Percentiles rank a stretch among this genome's conserved stretches.
phyloP scores from a whole-genome alignment of 2,329 filamentous ascomycete species.

The Talaromyces sp. region DNA sequence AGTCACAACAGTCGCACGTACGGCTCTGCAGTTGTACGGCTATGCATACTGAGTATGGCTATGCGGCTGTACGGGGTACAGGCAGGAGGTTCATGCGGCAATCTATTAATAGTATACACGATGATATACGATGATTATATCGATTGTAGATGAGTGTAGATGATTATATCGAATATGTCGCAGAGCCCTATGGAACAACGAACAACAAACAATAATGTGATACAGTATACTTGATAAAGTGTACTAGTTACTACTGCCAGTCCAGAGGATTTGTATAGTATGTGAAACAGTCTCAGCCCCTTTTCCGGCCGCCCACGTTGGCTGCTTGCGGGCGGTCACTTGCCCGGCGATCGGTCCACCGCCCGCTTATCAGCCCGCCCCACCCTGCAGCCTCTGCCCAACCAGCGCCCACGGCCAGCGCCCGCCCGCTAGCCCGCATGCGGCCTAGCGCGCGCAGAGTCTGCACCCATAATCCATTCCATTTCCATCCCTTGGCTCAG shows the following conservation, averaged over 20 bases:
- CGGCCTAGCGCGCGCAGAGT: neutral
- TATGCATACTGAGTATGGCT: too few relatives aligned
- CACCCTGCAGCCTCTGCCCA: neutral
- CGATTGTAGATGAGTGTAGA: too few relatives aligned
- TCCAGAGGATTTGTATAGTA: too few relatives aligned
- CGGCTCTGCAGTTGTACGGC: too few relatives aligned
- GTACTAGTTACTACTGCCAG: too few relatives aligned
- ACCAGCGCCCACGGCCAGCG: conserved; percentile 3
- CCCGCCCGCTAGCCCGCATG: neutral
- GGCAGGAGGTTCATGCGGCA: too few relatives aligned
- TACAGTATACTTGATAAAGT: too few relatives aligned
- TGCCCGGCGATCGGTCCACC: neutral
- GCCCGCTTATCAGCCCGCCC: neutral
- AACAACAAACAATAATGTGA: neutral
- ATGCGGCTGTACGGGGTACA: too few relatives aligned
- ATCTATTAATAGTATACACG: too few relatives aligned
- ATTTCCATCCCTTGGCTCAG: conserved; percentile 8
- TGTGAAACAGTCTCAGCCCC: neutral
- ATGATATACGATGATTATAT: too few relatives aligned
- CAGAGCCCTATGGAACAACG: neutral
- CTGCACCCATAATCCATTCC: conserved; percentile 8
- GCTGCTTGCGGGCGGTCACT: conserved; percentile 6
- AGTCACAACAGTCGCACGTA: too few relatives aligned
- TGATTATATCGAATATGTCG: too few relatives aligned
- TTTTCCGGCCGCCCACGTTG: conserved; percentile 3